A percentile compares a stretch with the other conserved stretches of the same genome.
Conservation (phyloP, 331 rosid species). For the Pyrus hybrid region DNA sequence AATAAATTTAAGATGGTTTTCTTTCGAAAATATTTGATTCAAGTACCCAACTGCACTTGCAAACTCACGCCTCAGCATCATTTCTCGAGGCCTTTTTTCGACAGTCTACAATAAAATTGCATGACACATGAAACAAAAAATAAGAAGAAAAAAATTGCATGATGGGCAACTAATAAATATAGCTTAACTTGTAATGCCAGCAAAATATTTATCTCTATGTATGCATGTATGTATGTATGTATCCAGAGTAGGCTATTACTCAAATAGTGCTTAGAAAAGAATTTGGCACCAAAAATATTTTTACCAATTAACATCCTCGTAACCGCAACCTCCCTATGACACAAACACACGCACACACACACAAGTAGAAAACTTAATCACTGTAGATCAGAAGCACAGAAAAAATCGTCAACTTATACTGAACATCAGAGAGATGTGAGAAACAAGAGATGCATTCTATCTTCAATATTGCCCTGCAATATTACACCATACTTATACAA, state of each 20-base stretch:
- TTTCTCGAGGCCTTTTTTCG: constrained; percentile 96
- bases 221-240: background rate
- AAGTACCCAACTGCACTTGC: constrained; percentile 86
- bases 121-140: constrained; percentile 9
- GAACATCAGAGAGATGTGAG: background rate
- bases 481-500: background rate
- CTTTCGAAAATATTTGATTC: constrained; percentile 62
- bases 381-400: background rate
- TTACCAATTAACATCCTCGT: background rate
- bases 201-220: background rate
- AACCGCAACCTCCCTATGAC: background rate
- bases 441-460: background rate
- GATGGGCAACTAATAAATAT: background rate
- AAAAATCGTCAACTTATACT: background rate
- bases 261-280: background rate
- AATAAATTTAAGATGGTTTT: constrained; percentile 77
- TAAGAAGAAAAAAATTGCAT: background rate
- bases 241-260: background rate
- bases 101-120: constrained; percentile 55
- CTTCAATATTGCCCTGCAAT: background rate
- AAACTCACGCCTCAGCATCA: constrained; percentile 98
- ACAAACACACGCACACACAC: background rate
- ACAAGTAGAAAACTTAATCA: background rate
- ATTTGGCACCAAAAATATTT: background rate
- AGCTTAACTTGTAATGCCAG: background rate